Evolutionary conservation across 371 early-diverging fungal genomes (phyloP).

Genomic region (Smittium mucronatum): DNA sequence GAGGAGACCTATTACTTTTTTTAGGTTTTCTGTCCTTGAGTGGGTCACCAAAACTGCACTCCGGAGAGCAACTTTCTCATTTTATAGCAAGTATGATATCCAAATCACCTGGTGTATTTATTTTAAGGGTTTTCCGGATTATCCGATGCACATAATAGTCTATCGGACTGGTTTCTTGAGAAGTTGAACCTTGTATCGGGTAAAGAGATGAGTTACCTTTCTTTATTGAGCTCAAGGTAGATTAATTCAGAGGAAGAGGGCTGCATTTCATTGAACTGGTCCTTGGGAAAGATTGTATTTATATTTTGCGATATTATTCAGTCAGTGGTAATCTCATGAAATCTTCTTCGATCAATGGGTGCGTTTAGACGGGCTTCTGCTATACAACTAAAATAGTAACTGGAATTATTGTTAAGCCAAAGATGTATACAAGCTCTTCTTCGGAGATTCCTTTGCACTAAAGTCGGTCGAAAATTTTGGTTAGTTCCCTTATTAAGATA

Average conservation of each 20-base stretch:
- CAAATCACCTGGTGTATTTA: background rate
- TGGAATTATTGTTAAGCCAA: background rate
- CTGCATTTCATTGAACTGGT: background rate
- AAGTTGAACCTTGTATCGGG: background rate
- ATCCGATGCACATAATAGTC: background rate
- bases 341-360: background rate
- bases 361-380: background rate
- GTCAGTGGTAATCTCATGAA: background rate
- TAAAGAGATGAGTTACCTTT: background rate
- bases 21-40: background rate
- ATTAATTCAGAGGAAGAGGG: background rate
- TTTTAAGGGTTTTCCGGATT: background rate
- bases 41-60: background rate
- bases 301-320: background rate
- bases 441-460: background rate
- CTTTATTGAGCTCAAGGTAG: background rate
- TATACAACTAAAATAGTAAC: background rate
- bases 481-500: background rate
- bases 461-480: background rate
- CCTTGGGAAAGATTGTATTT: background rate
- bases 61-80: background rate
- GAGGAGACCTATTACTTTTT: background rate
- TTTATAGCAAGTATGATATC: background rate
- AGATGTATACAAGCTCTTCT: background rate
- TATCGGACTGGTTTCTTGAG: background rate